Evolutionary conservation across 192 early-diverging fungal species (phyloP).

Genomic region (Obelidium mucronatum): DNA sequence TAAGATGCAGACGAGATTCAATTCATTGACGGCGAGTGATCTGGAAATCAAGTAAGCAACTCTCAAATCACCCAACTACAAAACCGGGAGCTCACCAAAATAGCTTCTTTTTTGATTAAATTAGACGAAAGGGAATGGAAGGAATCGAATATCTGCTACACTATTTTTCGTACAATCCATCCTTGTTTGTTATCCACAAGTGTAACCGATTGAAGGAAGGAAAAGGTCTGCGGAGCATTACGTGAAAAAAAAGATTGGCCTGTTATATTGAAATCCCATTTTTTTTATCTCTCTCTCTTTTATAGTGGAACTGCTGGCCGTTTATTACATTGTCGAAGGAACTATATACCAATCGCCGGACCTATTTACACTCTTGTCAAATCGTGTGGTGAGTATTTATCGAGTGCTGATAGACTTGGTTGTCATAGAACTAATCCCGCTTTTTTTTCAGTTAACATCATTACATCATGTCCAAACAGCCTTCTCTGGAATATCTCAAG

Average conservation of each 20-base stretch:
- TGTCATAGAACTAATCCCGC: neutral
- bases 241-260: no score
- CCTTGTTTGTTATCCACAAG: slow-evolving; percentile 52
- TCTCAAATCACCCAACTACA: no score
- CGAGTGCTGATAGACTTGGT: neutral
- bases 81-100: neutral
- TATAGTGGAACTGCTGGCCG: slow-evolving; percentile 49
- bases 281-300: no score
- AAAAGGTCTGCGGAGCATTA: slow-evolving; percentile 37
- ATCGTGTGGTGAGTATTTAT: slow-evolving; percentile 47
- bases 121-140: slow-evolving; percentile 27
- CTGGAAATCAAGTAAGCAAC: neutral
- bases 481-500: slow-evolving; percentile 32
- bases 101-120: neutral
- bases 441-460: slow-evolving; percentile 40
- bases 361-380: slow-evolving; percentile 46
- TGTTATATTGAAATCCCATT: no score
- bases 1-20: slow-evolving; percentile 59
- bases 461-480: slow-evolving; percentile 48
- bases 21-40: slow-evolving; percentile 42
- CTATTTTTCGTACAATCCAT: slow-evolving; percentile 28
- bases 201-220: slow-evolving; percentile 34
- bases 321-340: slow-evolving; percentile 61
- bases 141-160: slow-evolving; percentile 45
- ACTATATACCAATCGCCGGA: slow-evolving; percentile 64